Evolutionary conservation across 306 rosid genomes (phyloP).

Genomic region (Cotoneaster glaucophyllus): DNA sequence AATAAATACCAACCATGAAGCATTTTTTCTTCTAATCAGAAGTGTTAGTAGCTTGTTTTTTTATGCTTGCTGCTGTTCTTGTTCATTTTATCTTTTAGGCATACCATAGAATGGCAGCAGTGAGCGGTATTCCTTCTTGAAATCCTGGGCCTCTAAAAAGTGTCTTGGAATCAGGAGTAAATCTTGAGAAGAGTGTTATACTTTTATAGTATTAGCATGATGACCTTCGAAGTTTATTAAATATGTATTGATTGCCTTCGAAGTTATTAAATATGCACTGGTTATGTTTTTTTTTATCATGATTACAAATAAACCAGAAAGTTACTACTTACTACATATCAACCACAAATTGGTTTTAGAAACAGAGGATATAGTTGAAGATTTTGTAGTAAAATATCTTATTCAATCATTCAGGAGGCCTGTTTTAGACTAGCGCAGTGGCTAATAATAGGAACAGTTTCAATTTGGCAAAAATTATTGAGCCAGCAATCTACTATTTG

Average conservation of each 20-base stretch:
- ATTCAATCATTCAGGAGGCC: not conserved
- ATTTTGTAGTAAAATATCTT: not conserved
- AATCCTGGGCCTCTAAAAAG: too few species aligned
- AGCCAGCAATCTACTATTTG: not conserved
- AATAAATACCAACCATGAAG: too few species aligned
- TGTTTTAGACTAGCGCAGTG: not conserved
- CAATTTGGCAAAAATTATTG: not conserved
- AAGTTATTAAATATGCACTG: not conserved
- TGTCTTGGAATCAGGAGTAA: not conserved
- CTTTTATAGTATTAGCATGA: not conserved
- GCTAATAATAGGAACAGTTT: not conserved
- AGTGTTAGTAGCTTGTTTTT: too few species aligned
- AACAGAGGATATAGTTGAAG: not conserved
- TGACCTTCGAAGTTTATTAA: not conserved
- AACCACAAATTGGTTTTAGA: not conserved
- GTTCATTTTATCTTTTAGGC: too few species aligned
- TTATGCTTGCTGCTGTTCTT: too few species aligned
- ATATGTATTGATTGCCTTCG: not conserved
- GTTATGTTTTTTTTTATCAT: too few species aligned
- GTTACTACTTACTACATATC: not conserved
- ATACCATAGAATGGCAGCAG: too few species aligned
- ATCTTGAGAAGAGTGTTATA: not conserved
- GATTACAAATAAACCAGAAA: too few species aligned
- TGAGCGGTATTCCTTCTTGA: too few species aligned
- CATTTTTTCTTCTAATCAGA: too few species aligned